These are phyloP conservation scores for Naganishia onofrii DNA, from an alignment of 768 basidiomycete genomes.

Conservation along the genomic window DNA sequence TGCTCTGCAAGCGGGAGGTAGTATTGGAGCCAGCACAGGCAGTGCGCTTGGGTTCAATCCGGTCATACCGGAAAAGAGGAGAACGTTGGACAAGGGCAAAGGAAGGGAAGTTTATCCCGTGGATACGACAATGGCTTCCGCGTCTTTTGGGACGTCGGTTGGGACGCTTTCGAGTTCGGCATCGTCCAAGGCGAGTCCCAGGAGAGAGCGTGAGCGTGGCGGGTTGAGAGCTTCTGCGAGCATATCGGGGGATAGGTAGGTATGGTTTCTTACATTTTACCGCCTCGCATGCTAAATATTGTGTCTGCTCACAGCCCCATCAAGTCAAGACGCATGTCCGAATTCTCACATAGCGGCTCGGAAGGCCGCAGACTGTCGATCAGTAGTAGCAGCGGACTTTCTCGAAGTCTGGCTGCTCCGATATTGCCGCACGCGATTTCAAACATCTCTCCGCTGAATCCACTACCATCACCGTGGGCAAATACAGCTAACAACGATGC, in stretches of 20 bases:
- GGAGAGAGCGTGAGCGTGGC: conserved; percentile 14
- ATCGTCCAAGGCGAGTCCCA: conserved; percentile 13
- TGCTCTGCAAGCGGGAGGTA: neutral
- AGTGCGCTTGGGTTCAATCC: conserved; percentile 9
- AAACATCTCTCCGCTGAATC: conserved; percentile 49
- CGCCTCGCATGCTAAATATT: neutral
- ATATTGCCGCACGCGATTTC: conserved; percentile 39
- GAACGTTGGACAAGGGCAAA: conserved; percentile 9
- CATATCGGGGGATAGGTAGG: neutral
- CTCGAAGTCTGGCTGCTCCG: conserved; percentile 18
- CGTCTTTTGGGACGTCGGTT: neutral
- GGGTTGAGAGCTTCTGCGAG: conserved; percentile 1
- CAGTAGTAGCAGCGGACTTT: conserved; percentile 19
- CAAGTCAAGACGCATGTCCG: conserved; percentile 20
- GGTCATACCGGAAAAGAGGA: neutral
- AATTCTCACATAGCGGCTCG: conserved; percentile 11
- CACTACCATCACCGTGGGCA: conserved; percentile 48
- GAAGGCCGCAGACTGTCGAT: conserved; percentile 24
- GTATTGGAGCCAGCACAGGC: neutral
- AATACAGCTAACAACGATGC: conserved; percentile 30
- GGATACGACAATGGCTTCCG: neutral
- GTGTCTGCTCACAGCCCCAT: neutral
- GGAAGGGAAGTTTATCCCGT: conserved; percentile 13
- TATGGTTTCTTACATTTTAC: neutral
- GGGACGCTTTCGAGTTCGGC: neutral